Base-by-base conservation (phyloP, 2,329 filamentous ascomycete species). In the Arachnopeziza araneosa region DNA sequence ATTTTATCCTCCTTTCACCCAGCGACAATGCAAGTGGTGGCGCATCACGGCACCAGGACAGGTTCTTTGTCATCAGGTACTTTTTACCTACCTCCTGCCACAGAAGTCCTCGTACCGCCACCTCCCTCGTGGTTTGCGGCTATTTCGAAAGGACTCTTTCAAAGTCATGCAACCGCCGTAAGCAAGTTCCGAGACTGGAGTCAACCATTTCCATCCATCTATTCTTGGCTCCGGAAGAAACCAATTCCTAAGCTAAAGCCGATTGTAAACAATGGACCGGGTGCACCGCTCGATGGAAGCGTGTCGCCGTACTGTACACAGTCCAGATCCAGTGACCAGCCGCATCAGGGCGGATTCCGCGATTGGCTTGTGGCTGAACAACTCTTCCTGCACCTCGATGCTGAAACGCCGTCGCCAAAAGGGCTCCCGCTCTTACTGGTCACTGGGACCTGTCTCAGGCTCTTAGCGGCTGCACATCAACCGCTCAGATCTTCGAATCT, bases 1-100 rank as follows among this genome's bases (percentile, higher is more conserved):
- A 58, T 24, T 60, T 61, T 53, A 44, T 54, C 52, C 57, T 58
- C 4, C 49, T 52, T 56, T 55, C 57, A 52, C 19, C 24, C 32
- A 54, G 24, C 30, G 30, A 19, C 32, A 24, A 56, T 54, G 51
- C 36, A 60, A 57, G 55, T 19, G 26, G 54, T 26, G 53, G 50
- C n/a, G 36, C 36, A 14, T 14, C 36, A 44, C 4, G 12, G 12
- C 17, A 44, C 12, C 36, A 4, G 36, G 6, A 19, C 12, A 44
- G 36, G 10, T 44, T 44, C 36, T 44, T 44, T 44, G 36, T 44
- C 36, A 44, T 44, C 36, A 44, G 6, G 26, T 30, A 30, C 26
- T 30, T 30, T n/a, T 30, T 30, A 30, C 26, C 26, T 30, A 30
- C 12, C 12, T 14, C 36, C 36, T 44, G 12, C 17, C 36, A 19